Base-by-base conservation (phyloP, 305 asterid genomes). In the Coffea humblotiana region DNA sequence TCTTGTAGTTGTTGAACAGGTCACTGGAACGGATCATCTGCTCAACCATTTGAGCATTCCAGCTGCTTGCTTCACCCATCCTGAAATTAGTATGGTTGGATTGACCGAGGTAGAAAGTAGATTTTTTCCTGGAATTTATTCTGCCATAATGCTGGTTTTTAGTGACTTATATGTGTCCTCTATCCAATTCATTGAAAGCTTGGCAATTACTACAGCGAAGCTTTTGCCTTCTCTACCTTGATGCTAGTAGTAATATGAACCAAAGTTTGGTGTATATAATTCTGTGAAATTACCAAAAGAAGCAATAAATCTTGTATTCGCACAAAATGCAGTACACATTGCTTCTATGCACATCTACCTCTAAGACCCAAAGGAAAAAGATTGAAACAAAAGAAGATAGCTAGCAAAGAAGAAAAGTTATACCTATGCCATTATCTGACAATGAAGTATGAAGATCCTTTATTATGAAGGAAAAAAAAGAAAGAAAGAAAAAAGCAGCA, bases 41-140 rank as follows among this genome's bases (percentile, higher is more conserved):
- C 88, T 96, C 80, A 93, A 96, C 77, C 98, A 94, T 88, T 84
- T 92, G 75, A 96, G 97, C 88, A 87, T 96, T 79, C 99, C 99
- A 54, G 98, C 98, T 40, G 99, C 99, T 66, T 96, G 99, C 83
- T 94, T 96, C 82, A 96, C 99, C 78, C 99, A 96, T 90, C 98
- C 99, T 29, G 99, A 96, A 87, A 96, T 96, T 89, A 96, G 99
- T 86, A 91, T 96, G 96, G 98, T 96, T 75, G 99, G 99, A 77
- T 82, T 92, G 86, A 96, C 99, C 13, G 99, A 96, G 99, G 99
- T 94, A 40, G 43, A 40, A 40, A 40, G 43, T 3, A 2, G 43
- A 40, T 40, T 40, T 3, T 40, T 5, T 40, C 43, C 43, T 40
- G 5, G 6, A 40, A 3, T 40, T 40, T 40, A 48, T 11, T 48